phyloP scores from a whole-genome alignment of 805 yeast genomes.

The Myxozyma monticola region DNA sequence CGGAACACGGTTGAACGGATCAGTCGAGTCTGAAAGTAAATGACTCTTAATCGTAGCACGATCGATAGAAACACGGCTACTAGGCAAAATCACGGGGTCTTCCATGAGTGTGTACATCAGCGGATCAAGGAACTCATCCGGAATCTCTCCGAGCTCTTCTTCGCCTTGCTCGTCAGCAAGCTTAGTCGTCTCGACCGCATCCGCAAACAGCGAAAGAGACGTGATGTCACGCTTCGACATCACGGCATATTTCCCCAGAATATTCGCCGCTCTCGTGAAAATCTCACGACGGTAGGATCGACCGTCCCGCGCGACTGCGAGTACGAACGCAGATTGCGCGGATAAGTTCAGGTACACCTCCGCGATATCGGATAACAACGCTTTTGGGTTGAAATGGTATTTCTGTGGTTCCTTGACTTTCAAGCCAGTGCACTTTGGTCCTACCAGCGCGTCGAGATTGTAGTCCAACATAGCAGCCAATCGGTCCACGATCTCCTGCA shows the following conservation, averaged over 20 bases:
- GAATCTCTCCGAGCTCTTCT: conserved; percentile 84
- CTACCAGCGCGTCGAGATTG: conserved; percentile 87
- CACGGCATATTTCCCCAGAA: conserved; percentile 56
- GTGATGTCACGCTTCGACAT: conserved; percentile 58
- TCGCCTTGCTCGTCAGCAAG: conserved; percentile 46
- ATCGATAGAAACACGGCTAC: conserved; percentile 81
- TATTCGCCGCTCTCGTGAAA: conserved; percentile 69
- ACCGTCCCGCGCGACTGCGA: conserved; percentile 86
- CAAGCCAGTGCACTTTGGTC: conserved; percentile 87
- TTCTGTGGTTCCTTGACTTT: conserved; percentile 81
- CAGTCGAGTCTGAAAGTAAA: conserved; percentile 89
- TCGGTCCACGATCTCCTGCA: conserved; percentile 88
- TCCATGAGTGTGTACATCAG: conserved; percentile 94
- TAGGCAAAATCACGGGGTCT: conserved; percentile 93
- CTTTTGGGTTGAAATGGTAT: conserved; percentile 79
- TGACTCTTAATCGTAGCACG: conserved; percentile 91
- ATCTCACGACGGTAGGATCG: conserved; percentile 73
- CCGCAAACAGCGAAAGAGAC: conserved; percentile 56
- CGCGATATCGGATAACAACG: conserved; percentile 64
- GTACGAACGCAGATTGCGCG: conserved; percentile 61
- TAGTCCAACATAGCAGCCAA: conserved; percentile 95
- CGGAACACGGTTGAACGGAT: conserved; percentile 95
- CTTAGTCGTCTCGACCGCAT: conserved; percentile 62
- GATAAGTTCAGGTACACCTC: conserved; percentile 76
- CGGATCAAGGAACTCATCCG: conserved; percentile 96